Evolutionary conservation across 2,329 filamentous ascomycete species (phyloP), one percentile per base, ranked within the genome.

Genomic region (Phialophora verrucosa): DNA sequence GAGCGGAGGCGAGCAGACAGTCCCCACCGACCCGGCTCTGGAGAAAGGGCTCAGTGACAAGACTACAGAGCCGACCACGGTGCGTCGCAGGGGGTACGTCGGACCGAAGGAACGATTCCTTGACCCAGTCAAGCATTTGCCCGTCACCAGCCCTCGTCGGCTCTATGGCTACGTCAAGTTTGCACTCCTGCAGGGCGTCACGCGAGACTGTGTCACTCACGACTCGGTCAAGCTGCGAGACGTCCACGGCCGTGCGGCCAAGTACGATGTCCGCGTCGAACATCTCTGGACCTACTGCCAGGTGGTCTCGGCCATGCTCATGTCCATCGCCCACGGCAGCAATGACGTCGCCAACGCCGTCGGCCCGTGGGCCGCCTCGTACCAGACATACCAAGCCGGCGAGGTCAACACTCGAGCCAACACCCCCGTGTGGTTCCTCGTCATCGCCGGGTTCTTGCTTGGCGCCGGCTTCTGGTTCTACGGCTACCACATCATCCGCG

Each of bases 401-500:
- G 81, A 81, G 35, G 83, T 88, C 2, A 81, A 85, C 17, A 78
- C 87, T 70, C 90, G 91, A 78, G 84, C 87, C 2, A 77, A 84
- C 0, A 90, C 92, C 0, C 88, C 88, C 2, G 75, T 90, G 51
- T 94, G 91, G 91, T 90, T 92, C 78, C 84, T 93, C 60, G 90
- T 88, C 58, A 88, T 93, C 23, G 80, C 91, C 29, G 62, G 87
- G 31, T 77, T 82, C 1, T 85, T 82, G 35, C 88, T 91, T 74
- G 90, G 84, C 54, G 70, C 88, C 50, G 90, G 90, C 71, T 83
- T 92, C 65, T 82, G 88, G 74, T 91, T 89, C 17, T 92, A 91
- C 73, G 90, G 90, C 8, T 92, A 91, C 82, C 91, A 92, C 82
- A 92, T 92, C 79, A 92, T 92, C 89, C 91, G 90, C 81, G 87